Base-by-base conservation (phyloP, 768 basidiomycete species). In the Albatrellus ellisii region DNA sequence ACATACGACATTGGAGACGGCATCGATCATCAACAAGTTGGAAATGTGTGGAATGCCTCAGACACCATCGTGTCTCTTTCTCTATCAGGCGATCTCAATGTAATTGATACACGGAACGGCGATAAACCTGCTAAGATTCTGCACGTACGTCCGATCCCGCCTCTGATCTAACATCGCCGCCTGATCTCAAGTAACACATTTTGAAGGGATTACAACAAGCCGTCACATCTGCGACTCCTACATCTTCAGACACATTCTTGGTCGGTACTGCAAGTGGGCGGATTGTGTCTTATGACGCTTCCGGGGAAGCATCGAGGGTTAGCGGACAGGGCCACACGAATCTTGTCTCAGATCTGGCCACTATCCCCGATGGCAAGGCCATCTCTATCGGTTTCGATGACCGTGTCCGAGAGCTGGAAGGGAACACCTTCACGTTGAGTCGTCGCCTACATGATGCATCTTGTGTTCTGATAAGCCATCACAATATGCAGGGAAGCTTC, bases 361-460 rank as follows among this genome's bases (percentile, higher is more conserved):
- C 66, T 0, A 62, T 66, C 8, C 51, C 61, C 0, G 54, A 58
- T 6, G 74, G 72, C 21, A 74, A 69, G 41, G 64, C 82, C 1
- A 80, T 73, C 52, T 81, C 81, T 17, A 62, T 75, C 12, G 91
- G 85, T 10, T 90, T 74, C 54, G 92, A 95, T 47, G 92, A 95
- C 55, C 65, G 58, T 25, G 62, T 89, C 3, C 67, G 79, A 34
- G 85, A 87, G 53, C 73, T 89, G 33, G 69, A 68, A 9, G 50
- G 61, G 15, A 59, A 59, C 17, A 59, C 56, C 46, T 79, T 75
- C 56, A 58, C 65, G 72, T 81, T 45, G 14, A 18, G 18, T 3
- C 26, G 18, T 7, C 20, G 26, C 18, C 46, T 28, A 44, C 26
- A 21, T 36, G 26, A 20, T 25, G 0, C 22, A 40, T 36, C 25